A percentile compares a stretch with the other conserved stretches of the same genome.
These are phyloP conservation scores for Takashimella koratensis DNA, from an alignment of 1,284 basidiomycete genomes.

Conservation along the genomic window DNA sequence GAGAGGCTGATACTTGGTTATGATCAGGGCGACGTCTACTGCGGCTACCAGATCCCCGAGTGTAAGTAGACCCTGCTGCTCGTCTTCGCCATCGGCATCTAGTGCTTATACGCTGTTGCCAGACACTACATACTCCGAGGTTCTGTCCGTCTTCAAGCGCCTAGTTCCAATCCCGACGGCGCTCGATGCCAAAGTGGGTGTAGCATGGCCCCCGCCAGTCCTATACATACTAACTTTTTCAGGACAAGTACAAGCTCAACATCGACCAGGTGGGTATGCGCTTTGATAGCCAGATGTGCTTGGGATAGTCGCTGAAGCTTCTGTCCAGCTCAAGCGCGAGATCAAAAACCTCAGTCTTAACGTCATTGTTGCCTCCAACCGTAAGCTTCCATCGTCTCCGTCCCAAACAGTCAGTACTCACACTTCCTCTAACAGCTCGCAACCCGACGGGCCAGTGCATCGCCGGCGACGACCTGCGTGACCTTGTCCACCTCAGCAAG, in stretches of 20 bases:
- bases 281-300: background rate
- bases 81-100: too few species aligned
- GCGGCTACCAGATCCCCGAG: constrained; percentile 39
- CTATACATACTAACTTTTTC: constrained; percentile 2
- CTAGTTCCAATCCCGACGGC: constrained; percentile 84
- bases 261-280: constrained; percentile 56
- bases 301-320: background rate
- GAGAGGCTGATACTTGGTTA: background rate
- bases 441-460: constrained; percentile 73
- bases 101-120: too few species aligned
- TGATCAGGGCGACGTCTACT: constrained; percentile 36
- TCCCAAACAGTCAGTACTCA: background rate
- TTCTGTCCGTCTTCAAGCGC: constrained; percentile 79
- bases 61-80: constrained; percentile 10
- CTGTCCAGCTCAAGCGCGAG: constrained; percentile 57
- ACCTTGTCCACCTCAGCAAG: constrained; percentile 67
- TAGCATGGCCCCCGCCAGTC: constrained; percentile 7
- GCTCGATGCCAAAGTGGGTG: constrained; percentile 20
- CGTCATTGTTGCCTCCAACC: constrained; percentile 81
- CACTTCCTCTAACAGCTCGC: constrained; percentile 10
- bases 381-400: constrained; percentile 14
- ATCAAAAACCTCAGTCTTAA: constrained; percentile 74
- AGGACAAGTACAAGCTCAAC: constrained; percentile 66
- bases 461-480: constrained; percentile 69
- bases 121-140: constrained; percentile 55